These are phyloP conservation scores for Nicotiana noctiflora DNA, from an alignment of 257 asterid species.

Conservation along the genomic window DNA sequence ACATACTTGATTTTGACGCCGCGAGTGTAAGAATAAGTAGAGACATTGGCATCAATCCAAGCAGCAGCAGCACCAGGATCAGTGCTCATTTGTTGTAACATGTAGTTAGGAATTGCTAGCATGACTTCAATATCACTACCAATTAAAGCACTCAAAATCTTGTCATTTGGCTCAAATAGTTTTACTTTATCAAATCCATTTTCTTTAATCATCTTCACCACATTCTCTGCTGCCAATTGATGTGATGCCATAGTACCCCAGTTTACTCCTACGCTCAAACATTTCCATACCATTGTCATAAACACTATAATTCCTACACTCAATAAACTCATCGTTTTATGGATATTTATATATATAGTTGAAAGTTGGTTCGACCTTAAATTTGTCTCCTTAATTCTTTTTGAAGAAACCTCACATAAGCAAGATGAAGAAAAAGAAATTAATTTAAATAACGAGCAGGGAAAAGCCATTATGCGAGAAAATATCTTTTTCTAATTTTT, in stretches of 20 bases:
- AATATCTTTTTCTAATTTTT: not conserved
- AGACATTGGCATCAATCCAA: constrained; percentile 84
- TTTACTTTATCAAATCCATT: constrained; percentile 79
- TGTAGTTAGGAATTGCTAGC: constrained; percentile 79
- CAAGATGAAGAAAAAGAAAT: constrained; percentile 8
- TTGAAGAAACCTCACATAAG: not conserved
- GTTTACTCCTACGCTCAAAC: constrained; percentile 62
- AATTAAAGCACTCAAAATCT: constrained; percentile 46
- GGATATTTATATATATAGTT: too few relatives aligned
- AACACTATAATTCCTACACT: constrained; percentile 5
- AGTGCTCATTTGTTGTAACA: constrained; percentile 67
- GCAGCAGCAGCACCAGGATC: constrained; percentile 50
- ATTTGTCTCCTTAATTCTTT: not conserved
- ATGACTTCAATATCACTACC: constrained; percentile 70
- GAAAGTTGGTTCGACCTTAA: not conserved
- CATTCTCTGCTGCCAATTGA: constrained; percentile 44
- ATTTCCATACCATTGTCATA: not conserved
- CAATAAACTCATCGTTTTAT: not conserved
- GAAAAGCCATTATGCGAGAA: not conserved
- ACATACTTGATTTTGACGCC: constrained; percentile 88
- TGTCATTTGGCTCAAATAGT: constrained; percentile 75
- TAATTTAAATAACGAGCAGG: constrained; percentile 42
- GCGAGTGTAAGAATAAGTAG: constrained; percentile 47
- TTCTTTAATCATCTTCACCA: constrained; percentile 60
- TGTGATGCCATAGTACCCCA: constrained; percentile 94